Base-by-base conservation (phyloP, 2,329 filamentous ascomycete species). In the Cryoendolithus antarcticus region DNA sequence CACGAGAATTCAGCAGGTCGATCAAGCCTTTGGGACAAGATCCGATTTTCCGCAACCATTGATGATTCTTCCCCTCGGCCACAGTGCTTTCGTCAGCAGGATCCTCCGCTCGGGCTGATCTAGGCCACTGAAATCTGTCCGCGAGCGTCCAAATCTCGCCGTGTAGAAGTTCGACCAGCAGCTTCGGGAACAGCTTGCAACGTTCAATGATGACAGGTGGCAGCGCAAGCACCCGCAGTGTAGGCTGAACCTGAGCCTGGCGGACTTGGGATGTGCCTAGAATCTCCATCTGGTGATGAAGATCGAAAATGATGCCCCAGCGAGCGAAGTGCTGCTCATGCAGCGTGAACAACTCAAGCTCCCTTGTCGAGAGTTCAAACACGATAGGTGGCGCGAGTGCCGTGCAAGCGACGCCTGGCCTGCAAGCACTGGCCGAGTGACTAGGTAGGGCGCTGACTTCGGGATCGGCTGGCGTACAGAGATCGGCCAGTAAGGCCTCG, bases 251-350 rank as follows among this genome's bases (percentile, higher is more conserved):
- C 7, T 47, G 32, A 7, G 48, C 44, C 6, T 38, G 39, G 32
- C 34, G 30, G 10, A 47, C 32, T 37, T 45, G 8, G n/a, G n/a
- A 38, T 4, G 39, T 24, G 24, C 11, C 9, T 29, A 10, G 11
- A 12, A 12, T 11, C 13, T 11, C 11, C 31, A 12, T 6, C 42
- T 42, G 27, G 30, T 31, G 9, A n/a, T 37, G n/a, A 2, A 75
- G 41, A n/a, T 72, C 65, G 54, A 82, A 86, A 1, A 68, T 45
- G 15, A 94, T 73, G 0, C 86, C 86, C 88, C 89, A 96, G 4
- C 64, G 59, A 5, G 64, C 62, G 48, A 96, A 86, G 46, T 77
- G 69, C 0, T 55, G 38, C 1, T 58, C 63, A 38, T 76, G 66
- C 1, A 60, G 65, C 15, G 56, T 54, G 15, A 95, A 71, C 2